These are phyloP conservation scores for Corrigiola litoralis DNA, from an alignment of 179 eudicot genomes.

Conservation along the genomic window DNA sequence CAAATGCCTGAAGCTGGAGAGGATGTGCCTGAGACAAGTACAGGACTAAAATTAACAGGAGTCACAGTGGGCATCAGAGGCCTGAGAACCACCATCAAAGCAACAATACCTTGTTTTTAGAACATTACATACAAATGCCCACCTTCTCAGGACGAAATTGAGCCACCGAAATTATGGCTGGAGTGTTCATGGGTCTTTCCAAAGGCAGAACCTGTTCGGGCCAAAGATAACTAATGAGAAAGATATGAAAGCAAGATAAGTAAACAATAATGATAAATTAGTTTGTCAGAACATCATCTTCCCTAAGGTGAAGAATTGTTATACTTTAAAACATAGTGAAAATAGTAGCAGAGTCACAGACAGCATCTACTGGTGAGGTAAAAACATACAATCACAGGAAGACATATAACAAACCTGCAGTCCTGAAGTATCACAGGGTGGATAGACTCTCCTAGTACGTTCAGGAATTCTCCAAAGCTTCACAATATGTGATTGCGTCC, in stretches of 20 bases:
- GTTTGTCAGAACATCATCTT: not conserved
- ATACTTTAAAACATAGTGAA: too few species aligned
- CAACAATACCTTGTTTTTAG: slow-evolving; percentile 22
- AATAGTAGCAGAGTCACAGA: too few species aligned
- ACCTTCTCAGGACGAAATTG: slow-evolving; percentile 99
- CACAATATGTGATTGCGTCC: slow-evolving; percentile 85
- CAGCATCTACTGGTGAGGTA: too few species aligned
- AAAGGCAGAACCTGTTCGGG: slow-evolving; percentile 65
- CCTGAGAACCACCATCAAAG: slow-evolving; percentile 11
- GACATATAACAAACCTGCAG: slow-evolving; percentile 58
- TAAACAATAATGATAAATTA: not conserved
- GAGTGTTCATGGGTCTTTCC: slow-evolving; percentile 48
- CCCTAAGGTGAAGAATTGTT: too few species aligned
- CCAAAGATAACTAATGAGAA: slow-evolving; percentile 1
- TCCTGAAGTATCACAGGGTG: slow-evolving; percentile 93
- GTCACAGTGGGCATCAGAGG: slow-evolving; percentile 10
- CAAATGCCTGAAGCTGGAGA: slow-evolving; percentile 90
- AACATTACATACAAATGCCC: slow-evolving; percentile 32
- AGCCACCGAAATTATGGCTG: slow-evolving; percentile 81
- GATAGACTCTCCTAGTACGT: slow-evolving; percentile 73
- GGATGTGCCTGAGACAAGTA: slow-evolving; percentile 61
- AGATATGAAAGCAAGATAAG: not conserved
- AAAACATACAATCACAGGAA: slow-evolving; percentile 1
- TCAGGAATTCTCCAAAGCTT: slow-evolving; percentile 79
- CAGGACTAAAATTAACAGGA: slow-evolving; percentile 9